Percentiles rank a stretch among this genome's conserved stretches.
These are phyloP conservation scores for Tolypocladium album DNA, from an alignment of 2,329 filamentous ascomycete species.

Conservation along the genomic window DNA sequence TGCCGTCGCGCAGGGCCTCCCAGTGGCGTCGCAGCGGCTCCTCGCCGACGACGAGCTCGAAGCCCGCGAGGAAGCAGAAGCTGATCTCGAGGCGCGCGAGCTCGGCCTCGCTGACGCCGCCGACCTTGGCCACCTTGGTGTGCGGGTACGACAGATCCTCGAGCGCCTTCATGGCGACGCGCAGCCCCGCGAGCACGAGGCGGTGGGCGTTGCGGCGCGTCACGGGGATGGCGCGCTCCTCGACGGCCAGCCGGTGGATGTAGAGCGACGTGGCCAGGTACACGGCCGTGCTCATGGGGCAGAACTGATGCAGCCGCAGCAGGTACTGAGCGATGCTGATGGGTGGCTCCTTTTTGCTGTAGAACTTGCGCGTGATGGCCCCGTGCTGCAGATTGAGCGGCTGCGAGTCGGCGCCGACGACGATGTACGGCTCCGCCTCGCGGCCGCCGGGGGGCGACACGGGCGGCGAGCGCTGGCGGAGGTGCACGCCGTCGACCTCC, in stretches of 20 bases:
- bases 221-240: constrained; percentile 68
- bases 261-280: constrained; percentile 85
- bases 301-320: constrained; percentile 76
- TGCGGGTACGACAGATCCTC: constrained; percentile 88
- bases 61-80: constrained; percentile 78
- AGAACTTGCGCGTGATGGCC: constrained; percentile 85
- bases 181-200: constrained; percentile 69
- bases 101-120: constrained; percentile 74
- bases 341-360: constrained; percentile 75
- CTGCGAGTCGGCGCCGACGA: constrained; percentile 59
- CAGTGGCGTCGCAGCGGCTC: constrained; percentile 21
- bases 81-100: constrained; percentile 79
- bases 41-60: constrained; percentile 55
- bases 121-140: constrained; percentile 72
- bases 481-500: constrained; percentile 43
- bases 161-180: constrained; percentile 89
- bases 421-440: constrained; percentile 38
- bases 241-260: constrained; percentile 70
- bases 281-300: constrained; percentile 86
- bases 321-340: constrained; percentile 81
- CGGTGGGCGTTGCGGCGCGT: constrained; percentile 80
- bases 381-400: constrained; percentile 69
- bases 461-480: constrained; percentile 21
- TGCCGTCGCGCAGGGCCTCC: constrained; percentile 18
- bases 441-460: constrained; percentile 16